Conservation (phyloP, 805 yeast genomes). For the Ogataea wickerhamii region DNA sequence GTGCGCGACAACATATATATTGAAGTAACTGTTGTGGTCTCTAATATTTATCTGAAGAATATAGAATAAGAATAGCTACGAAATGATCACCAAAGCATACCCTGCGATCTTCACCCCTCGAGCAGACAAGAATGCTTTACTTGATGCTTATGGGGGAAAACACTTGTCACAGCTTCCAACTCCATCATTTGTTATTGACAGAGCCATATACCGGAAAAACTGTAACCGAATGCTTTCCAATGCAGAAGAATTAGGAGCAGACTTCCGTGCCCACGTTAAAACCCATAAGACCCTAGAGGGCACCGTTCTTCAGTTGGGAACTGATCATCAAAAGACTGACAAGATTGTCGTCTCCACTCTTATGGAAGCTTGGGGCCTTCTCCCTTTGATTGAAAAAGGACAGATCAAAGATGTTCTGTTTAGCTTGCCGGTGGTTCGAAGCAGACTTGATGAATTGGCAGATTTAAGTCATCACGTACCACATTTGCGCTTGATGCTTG, state of each 20-base stretch:
- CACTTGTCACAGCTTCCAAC: slow-evolving; percentile 44
- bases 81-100: slow-evolving; percentile 10
- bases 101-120: slow-evolving; percentile 21
- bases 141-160: slow-evolving; percentile 39
- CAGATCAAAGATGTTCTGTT: slow-evolving; percentile 47
- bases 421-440: slow-evolving; percentile 56
- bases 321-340: slow-evolving; percentile 39
- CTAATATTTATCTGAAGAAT: too few species aligned
- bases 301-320: slow-evolving; percentile 49
- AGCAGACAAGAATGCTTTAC: slow-evolving; percentile 22
- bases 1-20: too few species aligned
- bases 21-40: too few species aligned
- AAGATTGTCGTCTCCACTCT: slow-evolving; percentile 66
- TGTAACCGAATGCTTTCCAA: slow-evolving; percentile 47
- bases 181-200: slow-evolving; percentile 53
- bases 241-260: slow-evolving; percentile 35
- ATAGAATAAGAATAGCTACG: too few species aligned
- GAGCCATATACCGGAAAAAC: slow-evolving; percentile 39
- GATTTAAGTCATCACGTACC: slow-evolving; percentile 40
- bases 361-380: slow-evolving; percentile 57
- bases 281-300: slow-evolving; percentile 72
- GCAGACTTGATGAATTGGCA: slow-evolving; percentile 45
- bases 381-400: slow-evolving; percentile 28
- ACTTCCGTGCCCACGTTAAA: slow-evolving; percentile 70
- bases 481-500: slow-evolving; percentile 55